Percentiles rank a stretch among this genome's conserved stretches.
Conservation (phyloP, 2,329 filamentous ascomycete species). For the Elsinoe necatrix region DNA sequence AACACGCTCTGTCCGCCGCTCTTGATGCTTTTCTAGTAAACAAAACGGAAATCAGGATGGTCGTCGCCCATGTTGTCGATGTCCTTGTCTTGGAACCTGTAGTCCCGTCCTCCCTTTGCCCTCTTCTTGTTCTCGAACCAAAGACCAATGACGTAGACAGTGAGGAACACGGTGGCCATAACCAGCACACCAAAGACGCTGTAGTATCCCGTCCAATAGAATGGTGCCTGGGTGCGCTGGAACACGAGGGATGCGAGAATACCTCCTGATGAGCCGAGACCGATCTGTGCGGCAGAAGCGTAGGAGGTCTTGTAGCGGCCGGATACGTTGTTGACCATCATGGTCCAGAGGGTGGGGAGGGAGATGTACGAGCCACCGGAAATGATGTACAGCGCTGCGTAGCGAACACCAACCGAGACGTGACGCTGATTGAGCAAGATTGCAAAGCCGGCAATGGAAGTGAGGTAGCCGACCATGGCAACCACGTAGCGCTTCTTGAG, state of each 20-base stretch:
- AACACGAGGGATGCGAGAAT: constrained; percentile 36
- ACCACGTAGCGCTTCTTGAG: constrained; percentile 29
- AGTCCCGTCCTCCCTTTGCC: constrained; percentile 40
- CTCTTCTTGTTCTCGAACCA: constrained; percentile 39
- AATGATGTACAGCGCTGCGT: constrained; percentile 25
- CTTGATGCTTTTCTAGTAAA: constrained; percentile 9
- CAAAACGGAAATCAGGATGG: constrained; percentile 42
- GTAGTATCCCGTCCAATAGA: constrained; percentile 13
- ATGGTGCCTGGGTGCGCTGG: constrained; percentile 16
- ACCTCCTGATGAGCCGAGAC: constrained; percentile 35
- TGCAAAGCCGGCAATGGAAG: constrained; percentile 22
- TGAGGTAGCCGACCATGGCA: constrained; percentile 21
- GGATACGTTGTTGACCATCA: constrained; percentile 28
- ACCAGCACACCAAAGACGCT: constrained; percentile 12
- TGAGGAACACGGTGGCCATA: constrained; percentile 10
- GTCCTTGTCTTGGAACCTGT: constrained; percentile 35
- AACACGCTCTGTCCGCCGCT: not conserved
- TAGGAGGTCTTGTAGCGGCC: constrained; percentile 32
- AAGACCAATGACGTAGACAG: not conserved
- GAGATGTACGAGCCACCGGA: constrained; percentile 27
- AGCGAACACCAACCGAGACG: constrained; percentile 21
- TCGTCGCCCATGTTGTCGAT: constrained; percentile 45
- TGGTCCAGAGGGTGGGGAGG: constrained; percentile 25
- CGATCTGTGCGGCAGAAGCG: constrained; percentile 34
- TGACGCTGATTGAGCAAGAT: constrained; percentile 29